Conservation (phyloP, 106 monocot species). For the Acorus calamus region DNA sequence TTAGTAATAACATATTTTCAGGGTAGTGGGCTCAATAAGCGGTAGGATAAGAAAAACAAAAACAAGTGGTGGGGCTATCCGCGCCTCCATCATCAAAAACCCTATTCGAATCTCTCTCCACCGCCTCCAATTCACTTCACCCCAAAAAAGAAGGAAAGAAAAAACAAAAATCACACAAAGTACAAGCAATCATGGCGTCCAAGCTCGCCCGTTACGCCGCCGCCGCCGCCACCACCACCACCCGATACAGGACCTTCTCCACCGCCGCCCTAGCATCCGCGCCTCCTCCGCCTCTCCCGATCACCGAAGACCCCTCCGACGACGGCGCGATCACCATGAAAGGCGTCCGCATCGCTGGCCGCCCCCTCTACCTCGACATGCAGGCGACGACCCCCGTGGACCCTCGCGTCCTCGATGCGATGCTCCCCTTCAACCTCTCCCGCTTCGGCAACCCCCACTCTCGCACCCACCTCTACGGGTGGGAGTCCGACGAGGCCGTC, state of each 20-base stretch:
- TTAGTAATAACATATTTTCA: too few species aligned
- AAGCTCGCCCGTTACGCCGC: not conserved
- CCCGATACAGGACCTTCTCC: not conserved
- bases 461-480: slow-evolving; percentile 93
- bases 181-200: not conserved
- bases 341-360: slow-evolving; percentile 71
- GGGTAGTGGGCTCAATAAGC: too few species aligned
- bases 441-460: slow-evolving; percentile 97
- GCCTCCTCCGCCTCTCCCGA: slow-evolving; percentile 15
- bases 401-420: slow-evolving; percentile 89
- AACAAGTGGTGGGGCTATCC: too few species aligned
- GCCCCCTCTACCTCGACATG: slow-evolving; percentile 96
- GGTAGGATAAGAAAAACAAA: too few species aligned
- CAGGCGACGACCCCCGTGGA: slow-evolving; percentile 95
- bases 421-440: slow-evolving; percentile 90
- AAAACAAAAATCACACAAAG: too few species aligned
- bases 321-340: slow-evolving; percentile 47
- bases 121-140: too few species aligned
- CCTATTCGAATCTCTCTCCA: too few species aligned
- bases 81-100: too few species aligned
- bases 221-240: slow-evolving; percentile 9
- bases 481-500: slow-evolving; percentile 95
- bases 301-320: slow-evolving; percentile 3
- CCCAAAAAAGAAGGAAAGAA: too few species aligned
- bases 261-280: slow-evolving; percentile 2